Conservation (phyloP, 441 rosid genomes). For the Theobroma grandiflorum region DNA sequence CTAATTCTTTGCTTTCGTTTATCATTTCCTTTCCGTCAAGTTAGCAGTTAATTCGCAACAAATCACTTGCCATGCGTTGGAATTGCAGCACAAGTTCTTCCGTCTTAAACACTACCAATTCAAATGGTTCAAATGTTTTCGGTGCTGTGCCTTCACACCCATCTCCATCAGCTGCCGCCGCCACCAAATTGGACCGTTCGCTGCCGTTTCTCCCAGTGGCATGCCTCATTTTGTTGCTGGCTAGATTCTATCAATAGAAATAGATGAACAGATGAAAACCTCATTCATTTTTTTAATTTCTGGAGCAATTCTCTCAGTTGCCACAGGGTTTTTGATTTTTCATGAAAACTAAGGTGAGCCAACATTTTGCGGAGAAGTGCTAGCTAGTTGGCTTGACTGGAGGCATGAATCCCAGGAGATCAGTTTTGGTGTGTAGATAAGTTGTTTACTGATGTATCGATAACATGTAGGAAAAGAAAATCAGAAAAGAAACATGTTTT, state of each 20-base stretch:
- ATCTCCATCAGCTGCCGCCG: conserved; percentile 51
- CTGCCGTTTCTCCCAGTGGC: background rate
- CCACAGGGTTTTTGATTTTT: background rate
- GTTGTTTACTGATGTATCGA: background rate
- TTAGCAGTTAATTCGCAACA: background rate
- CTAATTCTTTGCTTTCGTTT: background rate
- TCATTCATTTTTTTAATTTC: too few relatives aligned
- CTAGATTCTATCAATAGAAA: background rate
- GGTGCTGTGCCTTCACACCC: conserved; percentile 83
- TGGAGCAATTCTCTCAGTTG: background rate
- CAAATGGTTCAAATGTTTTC: conserved; percentile 75
- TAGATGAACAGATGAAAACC: background rate
- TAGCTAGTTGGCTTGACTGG: background rate
- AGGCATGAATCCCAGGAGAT: background rate
- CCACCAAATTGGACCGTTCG: conserved; percentile 15
- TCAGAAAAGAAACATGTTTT: background rate
- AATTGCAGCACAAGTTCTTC: conserved; percentile 84
- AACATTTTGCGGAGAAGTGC: background rate
- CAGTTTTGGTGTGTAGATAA: background rate
- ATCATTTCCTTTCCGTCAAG: background rate
- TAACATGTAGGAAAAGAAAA: background rate
- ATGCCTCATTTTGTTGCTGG: conserved; percentile 26
- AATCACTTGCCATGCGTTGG: background rate
- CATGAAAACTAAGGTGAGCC: background rate
- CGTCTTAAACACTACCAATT: conserved; percentile 76